Evolutionary conservation across 1,284 basidiomycete genomes (phyloP), one percentile per base, ranked within the genome.

Genomic region (Kwoniella shivajii): DNA sequence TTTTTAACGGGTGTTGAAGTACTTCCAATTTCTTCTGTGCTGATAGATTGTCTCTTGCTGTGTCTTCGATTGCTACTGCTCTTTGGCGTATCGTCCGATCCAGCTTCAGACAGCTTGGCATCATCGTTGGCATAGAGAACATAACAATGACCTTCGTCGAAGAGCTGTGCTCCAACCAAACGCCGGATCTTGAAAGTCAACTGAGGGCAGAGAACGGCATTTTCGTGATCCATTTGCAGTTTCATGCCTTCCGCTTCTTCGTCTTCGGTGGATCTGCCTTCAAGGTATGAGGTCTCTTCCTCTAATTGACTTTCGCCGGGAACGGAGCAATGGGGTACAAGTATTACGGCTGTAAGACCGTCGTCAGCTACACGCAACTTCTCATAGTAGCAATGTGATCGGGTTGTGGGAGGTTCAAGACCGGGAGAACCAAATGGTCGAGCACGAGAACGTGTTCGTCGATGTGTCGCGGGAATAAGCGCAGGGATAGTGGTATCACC

Each of bases 341-440:
- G 57, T 1, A 75, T 53, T n/a, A 64, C 56, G 3, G 66, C 68
- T 6, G 58, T 47, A 14, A 66, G 38, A 6, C 62, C 69, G 13
- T 63, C 58, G 14, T 64, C 63, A 3, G 45, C 22, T 3, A 74
- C 44, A 3, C 54, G 57, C 2, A 73, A 54, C 46, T 72, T 72
- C 38, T 68, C 61, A 51, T 72, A 73, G 27, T 42, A 58, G 54
- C 73, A 75, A 29, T 69, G 68, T 0, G 69, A 71, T 6, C 72
- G 66, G 13, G 71, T 73, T 13, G 71, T 60, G 6, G 58, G 67
- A 18, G 56, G 61, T 14, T 50, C 27, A 13, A 57, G 27, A 6
- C 46, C 41, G 2, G 60, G 36, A 11, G 58, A 59, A 22, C 43
- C 38, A 3, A 57, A 53, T 11, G 42, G 29, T 22, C 53, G 56